These are phyloP conservation scores for Aspergillus quadrilineatus DNA, from an alignment of 2,329 filamentous ascomycete species.

Conservation along the genomic window DNA sequence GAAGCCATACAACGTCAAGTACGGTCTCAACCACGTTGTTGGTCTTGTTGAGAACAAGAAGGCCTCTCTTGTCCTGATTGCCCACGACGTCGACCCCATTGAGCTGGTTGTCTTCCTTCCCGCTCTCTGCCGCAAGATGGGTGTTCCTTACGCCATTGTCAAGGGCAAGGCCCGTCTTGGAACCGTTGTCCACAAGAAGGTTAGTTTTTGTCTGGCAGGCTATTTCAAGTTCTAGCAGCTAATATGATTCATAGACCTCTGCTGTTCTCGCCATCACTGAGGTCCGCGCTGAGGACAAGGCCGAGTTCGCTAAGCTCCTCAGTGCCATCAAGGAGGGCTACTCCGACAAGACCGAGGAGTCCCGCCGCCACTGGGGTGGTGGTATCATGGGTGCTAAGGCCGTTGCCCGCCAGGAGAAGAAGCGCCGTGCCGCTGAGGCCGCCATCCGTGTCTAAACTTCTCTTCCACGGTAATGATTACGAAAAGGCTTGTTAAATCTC, in stretches of 20 bases:
- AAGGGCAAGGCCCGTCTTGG: slow-evolving; percentile 99
- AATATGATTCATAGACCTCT: slow-evolving; percentile 67
- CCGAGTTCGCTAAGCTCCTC: slow-evolving; percentile 93
- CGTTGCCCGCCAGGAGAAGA: slow-evolving; percentile 73
- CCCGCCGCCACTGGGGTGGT: slow-evolving; percentile 94
- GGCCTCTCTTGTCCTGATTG: slow-evolving; percentile 94
- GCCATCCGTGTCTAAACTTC: slow-evolving; percentile 92
- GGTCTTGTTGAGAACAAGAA: slow-evolving; percentile 99
- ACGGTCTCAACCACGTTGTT: slow-evolving; percentile 99
- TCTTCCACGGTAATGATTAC: slow-evolving; percentile 24
- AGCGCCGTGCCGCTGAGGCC: slow-evolving; percentile 87
- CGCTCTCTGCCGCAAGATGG: slow-evolving; percentile 99
- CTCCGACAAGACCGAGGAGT: slow-evolving; percentile 90
- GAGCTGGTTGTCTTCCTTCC: slow-evolving; percentile 99
- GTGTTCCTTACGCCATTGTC: slow-evolving; percentile 96
- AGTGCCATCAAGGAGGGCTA: slow-evolving; percentile 97
- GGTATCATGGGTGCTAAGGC: slow-evolving; percentile 99
- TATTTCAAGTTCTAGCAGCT: slow-evolving; percentile 20
- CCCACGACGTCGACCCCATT: slow-evolving; percentile 99
- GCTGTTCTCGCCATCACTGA: slow-evolving; percentile 94
- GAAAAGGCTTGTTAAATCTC: slow-evolving; percentile 24
- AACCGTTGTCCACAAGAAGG: slow-evolving; percentile 99
- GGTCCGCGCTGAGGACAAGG: slow-evolving; percentile 97
- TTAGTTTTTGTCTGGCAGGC: slow-evolving; percentile 38
- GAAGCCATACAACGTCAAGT: slow-evolving; percentile 99